A percentile compares a stretch with the other conserved stretches of the same genome.
These are phyloP conservation scores for Fraxinus paxiana DNA, from an alignment of 305 asterid species.

Conservation along the genomic window DNA sequence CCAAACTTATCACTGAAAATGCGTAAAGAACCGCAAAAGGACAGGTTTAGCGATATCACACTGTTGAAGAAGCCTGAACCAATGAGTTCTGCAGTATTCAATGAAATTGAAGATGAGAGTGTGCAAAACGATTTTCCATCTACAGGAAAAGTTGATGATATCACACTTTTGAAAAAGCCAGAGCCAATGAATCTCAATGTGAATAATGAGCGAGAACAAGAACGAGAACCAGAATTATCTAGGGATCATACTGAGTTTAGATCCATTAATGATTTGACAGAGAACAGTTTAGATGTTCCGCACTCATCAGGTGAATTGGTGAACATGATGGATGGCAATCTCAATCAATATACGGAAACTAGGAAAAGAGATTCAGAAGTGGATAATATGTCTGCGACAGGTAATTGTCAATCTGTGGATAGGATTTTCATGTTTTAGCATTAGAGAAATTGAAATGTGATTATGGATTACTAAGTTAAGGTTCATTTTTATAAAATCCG, in stretches of 20 bases:
- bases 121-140: constrained; percentile 17
- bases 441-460: background rate
- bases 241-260: constrained; percentile 27
- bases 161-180: constrained; percentile 41
- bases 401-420: constrained; percentile 37
- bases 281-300: constrained; percentile 24
- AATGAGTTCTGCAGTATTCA: constrained; percentile 16
- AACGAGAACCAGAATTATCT: constrained; percentile 32
- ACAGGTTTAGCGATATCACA: constrained; percentile 67
- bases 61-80: constrained; percentile 76
- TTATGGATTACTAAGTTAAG: background rate
- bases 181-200: constrained; percentile 30
- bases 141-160: constrained; percentile 23
- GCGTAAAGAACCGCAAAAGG: constrained; percentile 55
- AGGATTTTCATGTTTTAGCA: constrained; percentile 16
- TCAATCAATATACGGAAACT: constrained; percentile 23
- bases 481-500: constrained; percentile 24
- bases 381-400: constrained; percentile 43
- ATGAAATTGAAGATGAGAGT: constrained; percentile 27
- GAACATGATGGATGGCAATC: constrained; percentile 9
- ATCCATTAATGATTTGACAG: constrained; percentile 23
- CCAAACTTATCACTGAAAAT: constrained; percentile 65
- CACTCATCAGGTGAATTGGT: constrained; percentile 22
- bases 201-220: constrained; percentile 30
- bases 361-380: constrained; percentile 28